Base-by-base conservation (phyloP, 768 basidiomycete species). In the Baorangia bicolor region DNA sequence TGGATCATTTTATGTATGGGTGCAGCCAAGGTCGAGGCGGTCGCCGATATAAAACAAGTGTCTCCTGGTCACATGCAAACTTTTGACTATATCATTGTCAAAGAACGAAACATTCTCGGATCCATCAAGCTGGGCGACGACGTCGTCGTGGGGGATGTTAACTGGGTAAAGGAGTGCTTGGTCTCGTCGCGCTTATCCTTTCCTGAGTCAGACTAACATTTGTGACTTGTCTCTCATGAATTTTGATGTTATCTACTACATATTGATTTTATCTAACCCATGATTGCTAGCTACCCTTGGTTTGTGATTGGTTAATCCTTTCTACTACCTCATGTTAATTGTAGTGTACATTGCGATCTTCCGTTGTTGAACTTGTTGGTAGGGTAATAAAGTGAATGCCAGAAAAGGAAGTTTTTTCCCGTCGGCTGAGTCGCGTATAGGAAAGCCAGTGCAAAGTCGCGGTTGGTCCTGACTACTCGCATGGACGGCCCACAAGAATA, bases 1-100 rank as follows among this genome's bases (percentile, higher is more conserved):
- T 83, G 82, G 48, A 88, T 94, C 57, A 79, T 92, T 34, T 69
- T 91, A 40, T 81, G 83, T 30, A 90, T 94, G 85, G 92, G 92
- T 1, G 90, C 93, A 0, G 71, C 73, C 8, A 75, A 72, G 13
- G 86, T 95, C 43, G 88, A 92, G 68, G 84, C 84, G 2, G 80
- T 86, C 28, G 69, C 74, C 9, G 79, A 83, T n/a, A 30, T 71
- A 10, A 75, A 72, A 53, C 30, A 66, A 50, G n/a, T 72, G 41
- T 23, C 75, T 62, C 14, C 55, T 21, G 28, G 68, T 59, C 8
- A 61, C 25, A 60, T 70, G 45, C 9, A 55, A 39, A 35, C n/a
- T 8, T 91, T 83, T 67, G 80, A 88, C 64, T 86, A 84, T 56
- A 70, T 91, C 38, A 76, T 94, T 49, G 77, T 85, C 56, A 81